Percentiles rank a stretch among this genome's conserved stretches.
Conservation (phyloP, 768 basidiomycete genomes). For the Exsudoporus frostii region DNA sequence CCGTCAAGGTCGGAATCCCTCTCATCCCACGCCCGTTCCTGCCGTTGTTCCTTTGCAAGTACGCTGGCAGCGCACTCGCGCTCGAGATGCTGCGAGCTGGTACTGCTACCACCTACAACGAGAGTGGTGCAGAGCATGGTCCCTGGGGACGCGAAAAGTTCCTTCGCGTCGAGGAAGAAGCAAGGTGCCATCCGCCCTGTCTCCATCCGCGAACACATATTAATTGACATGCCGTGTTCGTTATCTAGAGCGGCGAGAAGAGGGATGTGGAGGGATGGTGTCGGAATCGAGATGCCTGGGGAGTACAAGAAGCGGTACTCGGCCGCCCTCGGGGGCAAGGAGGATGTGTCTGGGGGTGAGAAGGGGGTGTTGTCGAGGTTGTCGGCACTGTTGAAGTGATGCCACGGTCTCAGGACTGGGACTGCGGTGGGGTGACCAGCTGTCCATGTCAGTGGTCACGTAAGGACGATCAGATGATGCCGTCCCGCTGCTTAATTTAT, state of each 20-base stretch:
- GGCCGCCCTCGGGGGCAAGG: constrained; percentile 7
- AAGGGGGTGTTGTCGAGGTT: constrained; percentile 1
- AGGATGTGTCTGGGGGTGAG: not conserved
- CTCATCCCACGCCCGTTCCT: constrained; percentile 50
- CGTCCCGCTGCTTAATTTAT: constrained; percentile 8
- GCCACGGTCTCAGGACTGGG: too few species aligned
- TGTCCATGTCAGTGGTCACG: too few species aligned
- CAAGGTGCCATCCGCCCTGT: constrained; percentile 45
- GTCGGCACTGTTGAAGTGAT: constrained; percentile 7
- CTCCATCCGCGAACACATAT: not conserved
- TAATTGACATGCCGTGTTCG: not conserved
- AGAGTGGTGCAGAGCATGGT: constrained; percentile 80
- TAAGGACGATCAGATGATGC: too few species aligned
- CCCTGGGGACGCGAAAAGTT: constrained; percentile 61
- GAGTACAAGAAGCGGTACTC: constrained; percentile 76
- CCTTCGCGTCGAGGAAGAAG: constrained; percentile 57
- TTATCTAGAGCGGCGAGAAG: constrained; percentile 48
- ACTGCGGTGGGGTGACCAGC: too few species aligned
- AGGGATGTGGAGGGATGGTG: constrained; percentile 74
- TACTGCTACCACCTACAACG: constrained; percentile 72
- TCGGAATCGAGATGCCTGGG: constrained; percentile 60
- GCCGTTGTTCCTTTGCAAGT: constrained; percentile 43
- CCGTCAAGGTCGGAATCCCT: constrained; percentile 62
- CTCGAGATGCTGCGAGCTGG: constrained; percentile 80
- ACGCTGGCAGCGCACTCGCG: constrained; percentile 46